Evolutionary conservation across 345 rosid genomes (phyloP).

Genomic region (Camelina laxa): DNA sequence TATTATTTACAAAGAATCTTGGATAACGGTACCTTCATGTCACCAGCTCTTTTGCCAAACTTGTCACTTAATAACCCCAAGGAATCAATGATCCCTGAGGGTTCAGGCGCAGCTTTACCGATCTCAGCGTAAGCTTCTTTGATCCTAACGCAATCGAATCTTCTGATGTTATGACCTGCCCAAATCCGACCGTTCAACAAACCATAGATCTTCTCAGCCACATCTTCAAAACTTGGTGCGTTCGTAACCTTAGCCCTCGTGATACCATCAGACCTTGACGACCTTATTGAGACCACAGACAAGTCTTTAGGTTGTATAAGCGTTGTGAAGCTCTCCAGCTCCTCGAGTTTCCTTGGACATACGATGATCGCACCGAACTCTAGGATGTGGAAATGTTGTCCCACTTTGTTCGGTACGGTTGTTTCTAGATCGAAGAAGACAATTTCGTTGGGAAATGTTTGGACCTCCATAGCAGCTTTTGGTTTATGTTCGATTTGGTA

Average conservation of each 20-base stretch:
- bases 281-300: conserved; percentile 57
- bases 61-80: conserved; percentile 66
- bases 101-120: conserved; percentile 62
- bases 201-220: conserved; percentile 66
- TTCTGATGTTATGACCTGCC: conserved; percentile 92
- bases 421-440: conserved; percentile 92
- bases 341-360: conserved; percentile 68
- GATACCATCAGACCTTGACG: conserved; percentile 70
- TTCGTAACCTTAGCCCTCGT: conserved; percentile 61
- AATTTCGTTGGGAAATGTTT: conserved; percentile 49
- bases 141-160: conserved; percentile 83
- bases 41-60: conserved; percentile 91
- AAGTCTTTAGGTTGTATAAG: conserved; percentile 73
- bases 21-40: conserved; percentile 73
- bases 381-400: conserved; percentile 67
- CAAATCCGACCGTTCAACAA: conserved; percentile 79
- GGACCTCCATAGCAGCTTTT: conserved; percentile 30
- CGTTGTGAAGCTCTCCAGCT: conserved; percentile 71
- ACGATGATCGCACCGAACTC: conserved; percentile 90
- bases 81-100: conserved; percentile 82
- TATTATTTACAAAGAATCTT: not conserved
- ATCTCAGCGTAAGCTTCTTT: conserved; percentile 80
- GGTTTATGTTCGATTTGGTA: not conserved
- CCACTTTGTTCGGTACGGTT: conserved; percentile 64
- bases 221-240: conserved; percentile 72